Base-by-base conservation (phyloP, 169 alveolate genomes). In the Babesia microti region DNA sequence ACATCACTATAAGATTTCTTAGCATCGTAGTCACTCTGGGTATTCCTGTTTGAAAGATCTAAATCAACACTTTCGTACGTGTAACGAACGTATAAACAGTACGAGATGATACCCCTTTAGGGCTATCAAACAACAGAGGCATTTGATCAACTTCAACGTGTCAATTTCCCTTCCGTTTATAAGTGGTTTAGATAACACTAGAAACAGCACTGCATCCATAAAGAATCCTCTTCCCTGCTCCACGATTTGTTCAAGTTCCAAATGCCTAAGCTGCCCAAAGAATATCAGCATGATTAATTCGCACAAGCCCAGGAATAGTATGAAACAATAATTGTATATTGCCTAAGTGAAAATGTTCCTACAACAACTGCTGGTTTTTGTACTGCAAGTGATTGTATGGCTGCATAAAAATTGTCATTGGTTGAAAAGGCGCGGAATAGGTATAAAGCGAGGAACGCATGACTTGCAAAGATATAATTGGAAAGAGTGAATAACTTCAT, bases 181-280 rank as follows among this genome's bases (percentile, higher is more conserved):
- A 5, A 86, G 59, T 15, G 92, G 92, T 22, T 82, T 81, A 3
- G 86, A 71, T 33, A 85, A 55, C 6, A 85, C 76, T 15, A 85
- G 42, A 50, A 85, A 85, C 19, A 85, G 51, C 3, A 85, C 68
- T 1, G 91, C 78, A 47, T 85, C 92, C 68, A 78, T 61, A 28
- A 85, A 51, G 59, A 81, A 85, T 48, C 66, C 79, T 18, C 92
- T 45, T 17, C 85, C 85, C 33, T 45, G 69, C 43, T 85, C 92
- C 29, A 78, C 43, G 11, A 85, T 67, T 26, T 84, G 88, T 68
- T 83, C 85, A 4, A 41, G 33, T 46, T 76, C 85, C 50, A 69
- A 34, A 24, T 39, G 63, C 32, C 80, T 19, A 24, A 76, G 59
- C 24, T 34, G 66, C 0, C 85, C 85, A n/a, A 76, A 43, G 59